Base-by-base conservation (phyloP, 306 rosid genomes). In the Vigna angularis region DNA sequence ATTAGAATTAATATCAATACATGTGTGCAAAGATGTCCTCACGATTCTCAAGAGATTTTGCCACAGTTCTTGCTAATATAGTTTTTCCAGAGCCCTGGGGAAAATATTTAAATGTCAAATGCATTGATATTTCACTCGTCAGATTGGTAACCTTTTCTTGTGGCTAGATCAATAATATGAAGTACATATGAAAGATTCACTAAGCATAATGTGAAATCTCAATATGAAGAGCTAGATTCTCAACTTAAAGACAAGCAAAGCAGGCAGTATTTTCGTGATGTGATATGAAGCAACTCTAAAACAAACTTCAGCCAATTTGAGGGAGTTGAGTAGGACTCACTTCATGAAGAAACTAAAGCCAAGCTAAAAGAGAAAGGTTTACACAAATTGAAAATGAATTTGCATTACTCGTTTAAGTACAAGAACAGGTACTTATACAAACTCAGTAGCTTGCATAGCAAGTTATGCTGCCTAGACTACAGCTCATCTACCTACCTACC, bases 41-140 rank as follows among this genome's bases (percentile, higher is more conserved):
- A 38, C 56, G 83, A 49, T 86, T 90, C 86, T 86, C 90, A 8
- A 94, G 87, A 73, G 80, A 84, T 82, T 88, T 90, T 65, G 97
- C 98, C 82, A 85, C 87, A 82, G 90, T 88, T 86, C 83, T 89
- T 53, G 97, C 89, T 69, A 94, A 85, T 74, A 82, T 83, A 59
- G 97, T 90, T 87, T 94, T 94, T 82, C 98, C 98, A 59, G 98
- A 92, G 78, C 98, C 98, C 98, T 94, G 84, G 12, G 26, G 58
- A 49, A 85, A 17, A 40, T 65, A 56, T 51, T n/a, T 61, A 56
- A 40, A 55, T 24, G 28, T 55, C 48, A 82, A 70, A 82, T 38
- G 71, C 48, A 70, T 55, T 42, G 62, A 81, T 24, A 40, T 62
- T 70, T 70, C 61, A 64, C 16, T 59, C 3, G 14, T 28, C 49